Evolutionary conservation across 768 basidiomycete genomes (phyloP), one percentile per base, ranked within the genome.

Genomic region (Pleurotus sapidus): DNA sequence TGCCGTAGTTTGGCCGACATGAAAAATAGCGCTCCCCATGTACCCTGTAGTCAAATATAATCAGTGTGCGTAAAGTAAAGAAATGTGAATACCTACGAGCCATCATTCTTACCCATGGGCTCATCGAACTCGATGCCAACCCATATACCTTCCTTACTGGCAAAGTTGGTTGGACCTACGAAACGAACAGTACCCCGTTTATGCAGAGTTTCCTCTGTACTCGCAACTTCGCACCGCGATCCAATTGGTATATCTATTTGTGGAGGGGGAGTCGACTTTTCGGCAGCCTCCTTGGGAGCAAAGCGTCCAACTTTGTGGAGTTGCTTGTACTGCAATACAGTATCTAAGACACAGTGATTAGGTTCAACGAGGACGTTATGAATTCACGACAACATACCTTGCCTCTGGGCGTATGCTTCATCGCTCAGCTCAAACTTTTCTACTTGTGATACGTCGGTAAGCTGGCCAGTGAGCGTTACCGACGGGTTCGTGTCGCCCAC

Each of bases 121-220:
- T 98, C 96, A 67, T 98, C 96, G 66, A 95, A 92, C 68, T 96
- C 93, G 17, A 98, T 78, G 0, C 96, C 96, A 1, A 98, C 82
- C 95, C 95, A 98, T 0, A 84, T 70, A 0, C 88, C 84, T 3
- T 71, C 67, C 12, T 76, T 82, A 58, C 79, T 82, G 8, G 83
- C 84, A 66, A 98, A 97, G 56, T 80, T 77, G 0, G 95, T 93
- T 38, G 74, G 69, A 0, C 96, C 96, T 24, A 94, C 86, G 63
- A 87, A 98, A n/a, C 87, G 79, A 42, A 98, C 87, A 0, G 85
- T 86, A 0, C 96, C 96, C 4, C 92, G 83, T 68, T 91, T 92
- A 49, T 78, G 82, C 56, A 93, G 72, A 1, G 82, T 88, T 11
- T 83, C 78, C 48, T 89, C 89, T 5, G 73, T 61, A 0, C 86